Percentiles rank a stretch among this genome's conserved stretches.
These are phyloP conservation scores for Crassisporium funariophilum DNA, from an alignment of 768 basidiomycete genomes.

Conservation along the genomic window DNA sequence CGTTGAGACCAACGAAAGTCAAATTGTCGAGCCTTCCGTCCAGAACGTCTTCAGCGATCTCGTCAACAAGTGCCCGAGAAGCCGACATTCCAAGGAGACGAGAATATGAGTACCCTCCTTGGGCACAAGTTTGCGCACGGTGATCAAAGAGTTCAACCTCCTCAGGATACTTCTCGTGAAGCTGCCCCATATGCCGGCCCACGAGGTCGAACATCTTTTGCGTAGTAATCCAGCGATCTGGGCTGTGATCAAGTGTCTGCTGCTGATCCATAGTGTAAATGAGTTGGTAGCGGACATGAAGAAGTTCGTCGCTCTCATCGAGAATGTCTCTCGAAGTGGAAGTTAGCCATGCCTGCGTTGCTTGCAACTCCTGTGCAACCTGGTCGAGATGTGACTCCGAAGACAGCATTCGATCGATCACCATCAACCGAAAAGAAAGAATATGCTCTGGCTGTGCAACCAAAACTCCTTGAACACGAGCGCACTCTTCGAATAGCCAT, in stretches of 20 bases:
- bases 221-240: conserved; percentile 43
- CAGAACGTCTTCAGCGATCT: conserved; percentile 9
- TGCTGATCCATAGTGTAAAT: conserved; percentile 47
- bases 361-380: conserved; percentile 22
- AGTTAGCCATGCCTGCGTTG: conserved; percentile 29
- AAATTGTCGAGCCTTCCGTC: conserved; percentile 14
- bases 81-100: conserved; percentile 14
- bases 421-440: conserved; percentile 51
- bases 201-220: conserved; percentile 41
- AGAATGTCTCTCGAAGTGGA: conserved; percentile 38
- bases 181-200: conserved; percentile 10
- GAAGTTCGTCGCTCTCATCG: conserved; percentile 51
- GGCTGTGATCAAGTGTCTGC: conserved; percentile 38
- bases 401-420: conserved; percentile 35
- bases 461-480: conserved; percentile 41
- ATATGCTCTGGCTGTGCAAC: conserved; percentile 56
- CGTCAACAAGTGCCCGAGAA: conserved; percentile 7
- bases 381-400: conserved; percentile 3
- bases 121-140: neutral
- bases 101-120: conserved; percentile 14
- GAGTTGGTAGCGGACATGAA: conserved; percentile 49
- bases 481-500: conserved; percentile 40
- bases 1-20: conserved; percentile 12
- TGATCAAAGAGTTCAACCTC: conserved; percentile 22
- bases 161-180: conserved; percentile 16